Conservation (phyloP, 2,329 filamentous ascomycete species). For the Colletotrichum endophyticum region DNA sequence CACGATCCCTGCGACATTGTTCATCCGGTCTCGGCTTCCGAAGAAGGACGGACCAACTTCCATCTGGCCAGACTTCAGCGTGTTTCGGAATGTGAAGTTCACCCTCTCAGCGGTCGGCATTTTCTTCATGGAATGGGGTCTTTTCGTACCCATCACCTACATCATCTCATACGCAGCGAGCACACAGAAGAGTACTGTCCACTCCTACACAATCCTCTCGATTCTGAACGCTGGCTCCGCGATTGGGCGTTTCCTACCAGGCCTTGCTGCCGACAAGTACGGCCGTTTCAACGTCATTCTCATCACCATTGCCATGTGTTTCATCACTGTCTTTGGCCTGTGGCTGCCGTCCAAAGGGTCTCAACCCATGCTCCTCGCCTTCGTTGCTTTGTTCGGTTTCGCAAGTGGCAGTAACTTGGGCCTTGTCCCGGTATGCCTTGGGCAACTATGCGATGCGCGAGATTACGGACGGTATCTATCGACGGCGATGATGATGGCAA, state of each 20-base stretch:
- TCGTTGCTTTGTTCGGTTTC: conserved; percentile 78
- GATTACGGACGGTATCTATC: conserved; percentile 80
- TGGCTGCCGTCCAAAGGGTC: conserved; percentile 71
- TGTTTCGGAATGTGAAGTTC: conserved; percentile 66
- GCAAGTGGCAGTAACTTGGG: conserved; percentile 80
- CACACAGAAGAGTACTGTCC: conserved; percentile 61
- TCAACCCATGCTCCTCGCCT: conserved; percentile 66
- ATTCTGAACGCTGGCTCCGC: conserved; percentile 81
- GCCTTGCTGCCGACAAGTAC: conserved; percentile 74
- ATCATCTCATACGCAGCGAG: conserved; percentile 73
- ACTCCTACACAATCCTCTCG: conserved; percentile 78
- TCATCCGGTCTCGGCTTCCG: conserved; percentile 59
- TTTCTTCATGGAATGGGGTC: conserved; percentile 74
- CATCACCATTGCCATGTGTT: conserved; percentile 61
- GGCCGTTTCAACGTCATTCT: conserved; percentile 86
- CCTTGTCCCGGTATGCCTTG: conserved; percentile 79
- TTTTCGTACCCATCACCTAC: conserved; percentile 79
- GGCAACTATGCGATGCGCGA: conserved; percentile 77
- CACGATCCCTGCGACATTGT: conserved; percentile 51
- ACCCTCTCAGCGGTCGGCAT: conserved; percentile 65
- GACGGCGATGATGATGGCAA: conserved; percentile 78
- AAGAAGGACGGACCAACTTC: conserved; percentile 46
- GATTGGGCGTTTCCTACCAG: conserved; percentile 78
- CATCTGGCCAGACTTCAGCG: conserved; percentile 62
- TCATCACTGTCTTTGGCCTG: conserved; percentile 64